Base-by-base conservation (phyloP, 345 rosid genomes). In the Leavenworthia alabamica region DNA sequence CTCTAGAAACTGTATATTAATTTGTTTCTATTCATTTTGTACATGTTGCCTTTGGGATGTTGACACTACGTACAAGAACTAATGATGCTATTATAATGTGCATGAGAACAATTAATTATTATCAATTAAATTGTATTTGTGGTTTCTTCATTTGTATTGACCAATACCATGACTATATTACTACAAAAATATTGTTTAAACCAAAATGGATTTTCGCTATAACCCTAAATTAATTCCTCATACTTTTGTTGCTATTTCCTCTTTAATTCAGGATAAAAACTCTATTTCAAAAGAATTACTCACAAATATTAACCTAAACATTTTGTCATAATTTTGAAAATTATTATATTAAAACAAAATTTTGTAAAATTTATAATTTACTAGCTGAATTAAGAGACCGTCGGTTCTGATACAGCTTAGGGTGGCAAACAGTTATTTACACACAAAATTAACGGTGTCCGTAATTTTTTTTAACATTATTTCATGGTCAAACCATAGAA, bases 1-100 rank as follows among this genome's bases (percentile, higher is more conserved):
- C 60, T 33, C 47, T 65, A 33, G 20, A 65, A 44, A 55, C 53
- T 15, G 10, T 33, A 29, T 42, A 40, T 15, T 56, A 33, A 2
- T 14, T 14, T 55, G 4, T 9, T 56, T 24, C 29, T 66, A 66
- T 41, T 52, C 23, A 31, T 13, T 53, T 41, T 64, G 27, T 64
- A 2, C 19, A 53, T 29, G 15, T 63, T 40, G 45, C 22, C 13
- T 62, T 62, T 26, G 31, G 12, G 58, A 50, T 45, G 60, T 14
- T 50, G 40, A 62, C 50, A 39, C 39, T 28, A 48, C 32, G 29
- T 28, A 48, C 32, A 40, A 29, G 31, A 51, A 41, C 68, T 41
- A 41, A 37, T 16, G 40, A 40, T 28, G 48, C 20, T 45, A 24
- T 23, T 33, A 60, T 13, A 60, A 60, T 60, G 54, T 60, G 54